Base-by-base conservation (phyloP, 2,329 filamentous ascomycete genomes). In the Cadophora sp. region DNA sequence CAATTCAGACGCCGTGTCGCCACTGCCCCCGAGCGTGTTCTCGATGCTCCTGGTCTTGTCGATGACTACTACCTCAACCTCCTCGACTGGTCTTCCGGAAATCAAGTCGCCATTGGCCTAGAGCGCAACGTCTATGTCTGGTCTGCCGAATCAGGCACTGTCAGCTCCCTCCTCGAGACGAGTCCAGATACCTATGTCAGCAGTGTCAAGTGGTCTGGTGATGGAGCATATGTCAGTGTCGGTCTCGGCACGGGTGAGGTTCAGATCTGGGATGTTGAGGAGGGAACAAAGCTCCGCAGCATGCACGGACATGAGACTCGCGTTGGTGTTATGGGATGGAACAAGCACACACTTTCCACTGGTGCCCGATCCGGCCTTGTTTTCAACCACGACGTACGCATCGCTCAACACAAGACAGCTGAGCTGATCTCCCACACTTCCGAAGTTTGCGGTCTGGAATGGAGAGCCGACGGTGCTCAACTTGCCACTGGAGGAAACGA, bases 1-100 rank as follows among this genome's bases (percentile, higher is more conserved):
- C 94, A 97, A 80, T 94, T 94, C 81, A 91, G 94, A 73, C 92
- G 96, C 71, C 92, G 95, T 76, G 93, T 99, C 68, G 92, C 96
- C 64, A 97, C 96, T 8, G 94, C 95, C 14, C 96, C 96, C 12
- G 96, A 99, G 82, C 92, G 96, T 72, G 96, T 99, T 16, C 88
- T 99, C 29, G 96, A 99, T 81, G 96, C 96, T 4, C 96, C 96
- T 6, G 96, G 95, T 66, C 89, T 99, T 64, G 92, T 98, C 70
- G 96, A 99, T 77, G 96, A 99, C 83, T 99, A 98, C 87, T 99
- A 99, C 81, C 91, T 99, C 76, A 99, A 99, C 85, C 87, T 99
- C 48, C 89, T 99, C 29, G 96, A 99, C 84, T 99, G 96, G 96
- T 97, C 94, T 79, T 96, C 94, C 7, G 91, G 92, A 69, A 99